These are phyloP conservation scores for Podospora pseudoanserina DNA, from an alignment of 495 filamentous ascomycete genomes.

Conservation along the genomic window DNA sequence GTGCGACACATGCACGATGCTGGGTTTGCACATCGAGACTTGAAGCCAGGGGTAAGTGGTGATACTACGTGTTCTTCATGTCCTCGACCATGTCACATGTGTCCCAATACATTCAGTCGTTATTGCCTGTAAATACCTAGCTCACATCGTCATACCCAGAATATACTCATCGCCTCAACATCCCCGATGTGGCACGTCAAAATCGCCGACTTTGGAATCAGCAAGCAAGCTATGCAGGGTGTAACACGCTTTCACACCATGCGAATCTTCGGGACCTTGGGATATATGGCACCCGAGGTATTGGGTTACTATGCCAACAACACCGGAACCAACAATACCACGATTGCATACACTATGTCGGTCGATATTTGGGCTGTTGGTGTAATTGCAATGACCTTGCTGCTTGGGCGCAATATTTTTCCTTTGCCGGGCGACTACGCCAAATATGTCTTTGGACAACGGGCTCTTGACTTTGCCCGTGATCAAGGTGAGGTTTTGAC, in stretches of 20 bases:
- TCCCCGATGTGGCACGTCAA: conserved; percentile 41
- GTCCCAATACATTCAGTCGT: neutral
- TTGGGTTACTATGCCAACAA: neutral
- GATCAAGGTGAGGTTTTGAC: neutral
- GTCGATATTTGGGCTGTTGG: conserved; percentile 19
- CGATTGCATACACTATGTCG: conserved; percentile 11
- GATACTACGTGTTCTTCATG: neutral
- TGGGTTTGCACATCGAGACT: conserved; percentile 47
- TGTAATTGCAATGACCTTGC: conserved; percentile 2
- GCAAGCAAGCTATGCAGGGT: conserved; percentile 28
- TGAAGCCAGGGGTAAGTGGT: conserved; percentile 43
- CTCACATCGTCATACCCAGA: conserved; percentile 15
- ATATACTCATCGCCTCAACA: conserved; percentile 10
- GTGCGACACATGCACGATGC: conserved; percentile 46
- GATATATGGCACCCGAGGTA: conserved; percentile 18
- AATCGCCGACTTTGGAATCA: conserved; percentile 50
- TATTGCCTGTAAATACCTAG: neutral
- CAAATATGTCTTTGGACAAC: neutral
- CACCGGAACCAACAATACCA: neutral
- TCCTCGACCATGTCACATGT: neutral
- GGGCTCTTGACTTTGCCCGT: neutral
- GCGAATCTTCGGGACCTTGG: conserved; percentile 11
- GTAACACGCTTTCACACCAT: conserved; percentile 5
- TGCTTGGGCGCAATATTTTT: neutral
- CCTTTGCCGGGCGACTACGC: neutral